These are phyloP conservation scores for Naganishia randhawae DNA, from an alignment of 768 basidiomycete species.

Conservation along the genomic window DNA sequence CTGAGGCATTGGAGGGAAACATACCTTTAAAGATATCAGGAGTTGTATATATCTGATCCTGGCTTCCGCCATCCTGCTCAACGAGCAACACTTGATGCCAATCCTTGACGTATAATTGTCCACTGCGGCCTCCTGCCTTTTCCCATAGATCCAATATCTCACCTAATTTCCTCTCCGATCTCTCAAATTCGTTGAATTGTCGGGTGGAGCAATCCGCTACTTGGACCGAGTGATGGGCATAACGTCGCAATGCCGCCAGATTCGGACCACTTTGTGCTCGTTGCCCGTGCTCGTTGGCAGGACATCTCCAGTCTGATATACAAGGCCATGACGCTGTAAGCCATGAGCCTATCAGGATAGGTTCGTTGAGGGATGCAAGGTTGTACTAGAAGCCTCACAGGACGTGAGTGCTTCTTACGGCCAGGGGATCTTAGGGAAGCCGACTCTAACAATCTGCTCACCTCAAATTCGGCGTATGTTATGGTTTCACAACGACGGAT, in stretches of 20 bases:
- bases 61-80: conserved; percentile 36
- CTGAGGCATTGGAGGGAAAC: conserved; percentile 27
- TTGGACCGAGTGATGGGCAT: conserved; percentile 42
- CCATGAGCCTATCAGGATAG: not conserved
- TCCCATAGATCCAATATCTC: conserved; percentile 48
- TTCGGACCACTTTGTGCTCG: not conserved
- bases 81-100: conserved; percentile 48
- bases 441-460: no score
- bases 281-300: not conserved
- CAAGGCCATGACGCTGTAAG: conserved; percentile 8
- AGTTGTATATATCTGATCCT: conserved; percentile 42
- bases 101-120: conserved; percentile 49
- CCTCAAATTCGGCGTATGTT: conserved; percentile 11
- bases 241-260: conserved; percentile 24
- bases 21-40: conserved; percentile 44
- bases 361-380: not conserved
- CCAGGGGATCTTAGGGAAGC: not conserved
- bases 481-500: not conserved
- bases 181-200: conserved; percentile 45
- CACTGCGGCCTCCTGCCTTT: conserved; percentile 26
- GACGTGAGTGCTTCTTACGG: not conserved
- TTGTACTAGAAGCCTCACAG: not conserved
- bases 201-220: conserved; percentile 40
- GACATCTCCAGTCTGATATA: not conserved
- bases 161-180: conserved; percentile 37